phyloP scores from a whole-genome alignment of 345 rosid genomes.

The Nephelium lappaceum region DNA sequence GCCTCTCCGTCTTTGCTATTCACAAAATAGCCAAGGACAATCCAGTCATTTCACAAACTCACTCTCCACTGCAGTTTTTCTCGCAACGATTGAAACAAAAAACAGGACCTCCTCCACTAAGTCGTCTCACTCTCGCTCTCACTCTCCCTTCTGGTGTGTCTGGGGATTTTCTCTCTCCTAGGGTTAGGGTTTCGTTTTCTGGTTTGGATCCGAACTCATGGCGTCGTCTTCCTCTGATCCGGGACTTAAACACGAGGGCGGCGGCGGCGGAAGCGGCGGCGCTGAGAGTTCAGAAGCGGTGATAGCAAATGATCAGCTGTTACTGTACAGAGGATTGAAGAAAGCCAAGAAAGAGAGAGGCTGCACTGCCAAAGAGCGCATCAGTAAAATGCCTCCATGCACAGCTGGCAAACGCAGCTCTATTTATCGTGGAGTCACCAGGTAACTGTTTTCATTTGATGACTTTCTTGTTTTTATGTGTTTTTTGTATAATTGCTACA shows the following conservation, averaged over 20 bases:
- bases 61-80: slow-evolving; percentile 12
- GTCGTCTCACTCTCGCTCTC: slow-evolving; percentile 19
- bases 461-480: neutral
- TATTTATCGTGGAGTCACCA: slow-evolving; percentile 98
- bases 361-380: slow-evolving; percentile 97
- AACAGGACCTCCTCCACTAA: slow-evolving; percentile 4
- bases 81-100: slow-evolving; percentile 11
- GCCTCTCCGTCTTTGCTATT: slow-evolving; percentile 16
- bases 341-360: slow-evolving; percentile 97
- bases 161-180: slow-evolving; percentile 34
- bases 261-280: slow-evolving; percentile 39
- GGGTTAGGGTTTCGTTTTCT: slow-evolving; percentile 27
- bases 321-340: slow-evolving; percentile 76
- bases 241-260: slow-evolving; percentile 66
- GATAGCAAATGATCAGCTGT: slow-evolving; percentile 77
- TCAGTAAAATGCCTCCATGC: slow-evolving; percentile 97
- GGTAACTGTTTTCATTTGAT: slow-evolving; percentile 39
- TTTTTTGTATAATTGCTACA: neutral
- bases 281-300: slow-evolving; percentile 72
- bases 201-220: slow-evolving; percentile 37
- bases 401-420: slow-evolving; percentile 99
- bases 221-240: slow-evolving; percentile 90
- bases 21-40: slow-evolving; percentile 22
- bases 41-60: slow-evolving; percentile 22
- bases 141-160: slow-evolving; percentile 19